phyloP scores from a whole-genome alignment of 768 basidiomycete genomes.

The Trametes cubensis region DNA sequence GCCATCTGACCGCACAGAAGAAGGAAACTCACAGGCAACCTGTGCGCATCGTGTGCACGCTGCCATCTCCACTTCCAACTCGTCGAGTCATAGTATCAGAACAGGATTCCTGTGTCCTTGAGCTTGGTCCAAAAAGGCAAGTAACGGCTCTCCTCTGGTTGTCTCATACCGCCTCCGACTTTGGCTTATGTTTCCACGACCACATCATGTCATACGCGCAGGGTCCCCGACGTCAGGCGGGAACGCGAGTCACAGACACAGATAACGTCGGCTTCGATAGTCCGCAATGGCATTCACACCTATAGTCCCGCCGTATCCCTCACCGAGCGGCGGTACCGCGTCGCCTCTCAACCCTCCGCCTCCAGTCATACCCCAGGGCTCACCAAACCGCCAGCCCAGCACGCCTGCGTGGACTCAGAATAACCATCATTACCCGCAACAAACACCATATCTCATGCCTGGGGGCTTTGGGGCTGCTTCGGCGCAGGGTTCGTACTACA shows the following conservation, averaged over 20 bases:
- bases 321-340: constrained; percentile 23
- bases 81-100: constrained; percentile 13
- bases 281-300: constrained; percentile 32
- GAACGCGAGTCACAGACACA: constrained; percentile 9
- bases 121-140: constrained; percentile 22
- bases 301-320: constrained; percentile 37
- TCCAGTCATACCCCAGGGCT: constrained; percentile 33
- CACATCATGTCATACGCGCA: constrained; percentile 1
- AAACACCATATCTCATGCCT: constrained; percentile 26
- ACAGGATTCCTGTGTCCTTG: constrained; percentile 12
- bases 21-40: background rate
- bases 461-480: constrained; percentile 5
- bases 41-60: constrained; percentile 7
- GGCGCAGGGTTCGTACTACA: constrained; percentile 37
- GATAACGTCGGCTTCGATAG: background rate
- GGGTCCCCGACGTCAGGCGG: background rate
- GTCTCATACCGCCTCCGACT: background rate
- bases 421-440: constrained; percentile 22
- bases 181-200: constrained; percentile 3
- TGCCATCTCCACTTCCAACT: background rate
- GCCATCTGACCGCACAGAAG: constrained; percentile 10
- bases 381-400: constrained; percentile 23
- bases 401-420: constrained; percentile 26
- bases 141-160: background rate
- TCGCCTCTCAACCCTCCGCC: constrained; percentile 23